Conservation (phyloP, 208 protist species). For the Crithidia acanthocephali region DNA sequence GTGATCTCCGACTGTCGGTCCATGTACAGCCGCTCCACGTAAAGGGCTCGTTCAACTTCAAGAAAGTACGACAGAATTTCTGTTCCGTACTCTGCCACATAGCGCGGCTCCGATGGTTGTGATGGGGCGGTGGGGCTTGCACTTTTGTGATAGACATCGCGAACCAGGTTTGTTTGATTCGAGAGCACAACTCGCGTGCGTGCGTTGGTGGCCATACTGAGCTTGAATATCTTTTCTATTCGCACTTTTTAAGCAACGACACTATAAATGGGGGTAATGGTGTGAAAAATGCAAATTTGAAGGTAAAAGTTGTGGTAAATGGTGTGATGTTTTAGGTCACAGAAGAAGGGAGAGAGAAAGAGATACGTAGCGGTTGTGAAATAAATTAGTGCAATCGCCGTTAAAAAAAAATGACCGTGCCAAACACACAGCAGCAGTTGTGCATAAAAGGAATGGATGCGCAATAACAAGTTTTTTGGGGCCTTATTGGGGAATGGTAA, state of each 20-base stretch:
- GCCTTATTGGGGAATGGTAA: no score
- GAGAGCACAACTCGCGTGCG: constrained; percentile 29
- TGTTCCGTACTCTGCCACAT: constrained; percentile 54
- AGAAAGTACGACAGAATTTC: constrained; percentile 82
- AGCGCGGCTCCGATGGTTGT: constrained; percentile 11
- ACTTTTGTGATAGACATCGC: constrained; percentile 17
- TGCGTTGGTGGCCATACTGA: constrained; percentile 21
- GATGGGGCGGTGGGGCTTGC: neutral
- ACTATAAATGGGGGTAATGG: no score
- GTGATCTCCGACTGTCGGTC: constrained; percentile 92
- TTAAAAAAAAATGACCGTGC: no score
- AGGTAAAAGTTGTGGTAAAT: no score
- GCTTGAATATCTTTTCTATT: neutral
- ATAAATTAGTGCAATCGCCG: no score
- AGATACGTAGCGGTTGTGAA: no score
- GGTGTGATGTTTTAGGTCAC: no score
- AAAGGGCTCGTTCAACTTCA: constrained; percentile 55
- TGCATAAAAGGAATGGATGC: no score
- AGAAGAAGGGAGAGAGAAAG: no score
- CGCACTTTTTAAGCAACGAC: neutral
- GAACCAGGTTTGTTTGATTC: constrained; percentile 42
- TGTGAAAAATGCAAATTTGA: no score
- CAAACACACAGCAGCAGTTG: no score
- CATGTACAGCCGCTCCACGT: constrained; percentile 57
- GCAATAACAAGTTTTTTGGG: no score